Base-by-base conservation (phyloP, 2,329 filamentous ascomycete genomes). In the Stemphylium lycopersici region DNA sequence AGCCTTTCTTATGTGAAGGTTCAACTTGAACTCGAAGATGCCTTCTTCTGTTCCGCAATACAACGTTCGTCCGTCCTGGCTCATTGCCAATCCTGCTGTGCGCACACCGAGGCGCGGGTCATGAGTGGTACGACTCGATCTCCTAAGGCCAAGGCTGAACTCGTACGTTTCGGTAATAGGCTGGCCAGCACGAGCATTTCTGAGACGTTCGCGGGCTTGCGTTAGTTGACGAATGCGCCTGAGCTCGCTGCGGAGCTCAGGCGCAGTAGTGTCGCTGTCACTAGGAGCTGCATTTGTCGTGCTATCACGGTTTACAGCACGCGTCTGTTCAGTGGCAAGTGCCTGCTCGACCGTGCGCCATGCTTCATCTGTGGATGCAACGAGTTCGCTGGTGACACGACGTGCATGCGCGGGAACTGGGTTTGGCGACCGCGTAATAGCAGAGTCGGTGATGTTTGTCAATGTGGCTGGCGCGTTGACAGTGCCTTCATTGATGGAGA, bases 21-120 rank as follows among this genome's bases (percentile, higher is more conserved):
- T 87, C 60, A 93, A 81, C 31, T 81, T 83, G 64, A 90, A 85
- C 75, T 92, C 88, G 66, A 90, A 90, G 48, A 93, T 88, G 51
- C 90, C 90, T 62, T 90, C 86, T 68, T 90, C 87, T 31, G 76
- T 79, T 4, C 77, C 78, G 32, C 75, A 79, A 66, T 79, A 81
- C 32, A 82, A 63, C 48, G 65, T 79, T 16, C 76, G 64, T 7
- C 79, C 79, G 63, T 82, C 79, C 22, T 74, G 68, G 66, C 78
- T 81, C 69, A 81, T 78, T 4, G 79, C 79, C 48, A 81, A 59
- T 4, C 80, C 80, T 5, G 79, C 79, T 16, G 79, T 81, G 32
- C 78, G 65, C 18, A 79, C 73, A 1, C 78, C 79, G 33, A 74
- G 59, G 16, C 67, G 63, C 6, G 71, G 66, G 43, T 75, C 67